A percentile compares a stretch with the other conserved stretches of the same genome.
Conservation (phyloP, 2,329 filamentous ascomycete species). For the Bisporella sp. region DNA sequence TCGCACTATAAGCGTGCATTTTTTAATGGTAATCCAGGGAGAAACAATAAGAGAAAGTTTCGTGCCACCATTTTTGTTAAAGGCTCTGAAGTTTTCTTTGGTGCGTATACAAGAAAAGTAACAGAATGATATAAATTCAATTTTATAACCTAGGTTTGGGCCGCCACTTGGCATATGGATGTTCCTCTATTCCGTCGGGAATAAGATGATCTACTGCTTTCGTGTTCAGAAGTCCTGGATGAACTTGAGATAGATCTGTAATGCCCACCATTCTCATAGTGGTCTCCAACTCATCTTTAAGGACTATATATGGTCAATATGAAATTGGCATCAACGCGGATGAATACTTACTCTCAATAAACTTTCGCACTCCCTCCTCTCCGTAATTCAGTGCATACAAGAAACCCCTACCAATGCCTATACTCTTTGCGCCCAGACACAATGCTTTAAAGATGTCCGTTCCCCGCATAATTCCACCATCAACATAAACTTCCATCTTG, state of each 20-base stretch:
- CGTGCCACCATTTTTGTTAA: too few relatives aligned
- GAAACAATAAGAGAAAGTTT: too few relatives aligned
- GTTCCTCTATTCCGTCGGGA: conserved; percentile 31
- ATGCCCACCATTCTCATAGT: conserved; percentile 61
- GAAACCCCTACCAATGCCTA: conserved; percentile 55
- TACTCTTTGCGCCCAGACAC: conserved; percentile 56
- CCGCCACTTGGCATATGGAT: conserved; percentile 36
- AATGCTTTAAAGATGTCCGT: conserved; percentile 62
- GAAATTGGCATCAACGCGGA: not conserved
- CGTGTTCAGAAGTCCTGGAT: conserved; percentile 54
- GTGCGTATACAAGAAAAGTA: too few relatives aligned
- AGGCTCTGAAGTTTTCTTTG: too few relatives aligned
- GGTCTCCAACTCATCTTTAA: conserved; percentile 56
- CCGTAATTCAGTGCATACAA: conserved; percentile 56
- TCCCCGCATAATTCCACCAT: conserved; percentile 58
- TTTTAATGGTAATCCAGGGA: too few relatives aligned
- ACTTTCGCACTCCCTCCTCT: conserved; percentile 46
- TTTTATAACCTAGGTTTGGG: conserved; percentile 24
- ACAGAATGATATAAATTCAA: too few relatives aligned
- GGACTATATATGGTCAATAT: conserved; percentile 27
- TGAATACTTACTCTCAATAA: conserved; percentile 40
- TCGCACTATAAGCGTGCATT: too few relatives aligned
- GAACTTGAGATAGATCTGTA: conserved; percentile 51
- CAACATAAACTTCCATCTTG: conserved; percentile 53
- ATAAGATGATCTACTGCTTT: conserved; percentile 41